These are phyloP conservation scores for Ganoderma multipileum DNA, from an alignment of 1,284 basidiomycete genomes.

Conservation along the genomic window DNA sequence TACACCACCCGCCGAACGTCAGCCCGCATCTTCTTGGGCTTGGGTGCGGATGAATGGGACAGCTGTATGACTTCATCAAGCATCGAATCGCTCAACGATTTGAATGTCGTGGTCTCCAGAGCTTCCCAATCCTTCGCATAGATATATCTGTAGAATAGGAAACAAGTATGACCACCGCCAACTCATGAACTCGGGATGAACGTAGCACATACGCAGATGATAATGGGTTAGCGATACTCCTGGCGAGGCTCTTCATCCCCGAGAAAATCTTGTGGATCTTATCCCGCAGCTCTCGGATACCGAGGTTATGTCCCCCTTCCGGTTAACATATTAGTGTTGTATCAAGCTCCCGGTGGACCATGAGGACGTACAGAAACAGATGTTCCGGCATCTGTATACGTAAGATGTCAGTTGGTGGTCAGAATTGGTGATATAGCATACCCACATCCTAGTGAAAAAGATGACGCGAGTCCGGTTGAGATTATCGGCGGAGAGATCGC, in stretches of 20 bases:
- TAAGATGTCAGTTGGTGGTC: background rate
- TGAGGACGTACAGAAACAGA: slow-evolving; percentile 40
- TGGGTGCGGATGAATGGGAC: slow-evolving; percentile 24
- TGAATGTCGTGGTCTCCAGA: slow-evolving; percentile 40
- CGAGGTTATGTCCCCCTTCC: background rate
- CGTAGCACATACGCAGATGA: background rate
- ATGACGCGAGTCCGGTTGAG: slow-evolving; percentile 36
- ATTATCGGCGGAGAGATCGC: slow-evolving; percentile 28
- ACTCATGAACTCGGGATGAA: too few relatives aligned
- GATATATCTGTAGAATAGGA: slow-evolving; percentile 43
- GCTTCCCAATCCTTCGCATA: slow-evolving; percentile 42
- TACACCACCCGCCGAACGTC: background rate
- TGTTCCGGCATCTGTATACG: background rate
- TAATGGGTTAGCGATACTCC: background rate
- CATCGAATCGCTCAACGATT: slow-evolving; percentile 34
- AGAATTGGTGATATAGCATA: slow-evolving; percentile 33
- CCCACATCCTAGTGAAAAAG: slow-evolving; percentile 47
- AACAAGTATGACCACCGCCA: too few relatives aligned
- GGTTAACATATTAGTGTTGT: background rate
- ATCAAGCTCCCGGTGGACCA: background rate
- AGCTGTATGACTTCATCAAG: slow-evolving; percentile 51
- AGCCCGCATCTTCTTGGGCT: background rate
- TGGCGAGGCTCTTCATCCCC: background rate
- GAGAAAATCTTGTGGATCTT: background rate
- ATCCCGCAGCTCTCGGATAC: background rate